Conservation (phyloP, 2,329 filamentous ascomycete genomes). For the Apiospora arundinis region DNA sequence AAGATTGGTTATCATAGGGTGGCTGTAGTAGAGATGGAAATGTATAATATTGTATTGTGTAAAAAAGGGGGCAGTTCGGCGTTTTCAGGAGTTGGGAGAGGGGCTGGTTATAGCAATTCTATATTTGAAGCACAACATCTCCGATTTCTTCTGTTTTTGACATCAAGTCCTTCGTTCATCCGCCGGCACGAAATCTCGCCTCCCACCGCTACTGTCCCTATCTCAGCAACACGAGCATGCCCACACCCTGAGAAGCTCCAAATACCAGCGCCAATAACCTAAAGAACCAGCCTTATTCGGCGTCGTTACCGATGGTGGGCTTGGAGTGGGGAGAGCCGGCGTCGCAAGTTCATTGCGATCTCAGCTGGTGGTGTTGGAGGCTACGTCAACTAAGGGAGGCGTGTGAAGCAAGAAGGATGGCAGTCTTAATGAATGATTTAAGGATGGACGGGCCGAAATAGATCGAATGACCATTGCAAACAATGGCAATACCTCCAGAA, state of each 20-base stretch:
- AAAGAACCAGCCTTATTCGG: slow-evolving; percentile 22
- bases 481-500: too few species aligned
- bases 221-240: not conserved
- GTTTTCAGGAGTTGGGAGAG: too few species aligned
- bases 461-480: too few species aligned
- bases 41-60: too few species aligned
- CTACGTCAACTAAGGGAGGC: not conserved
- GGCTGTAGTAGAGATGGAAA: not conserved
- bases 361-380: not conserved
- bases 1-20: not conserved
- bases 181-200: too few species aligned
- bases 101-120: too few species aligned
- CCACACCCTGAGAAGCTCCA: not conserved
- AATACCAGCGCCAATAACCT: slow-evolving; percentile 20
- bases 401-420: not conserved
- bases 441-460: too few species aligned
- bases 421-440: too few species aligned
- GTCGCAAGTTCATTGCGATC: not conserved
- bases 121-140: too few species aligned
- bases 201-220: not conserved
- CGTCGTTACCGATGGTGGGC: not conserved
- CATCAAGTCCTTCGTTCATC: too few species aligned
- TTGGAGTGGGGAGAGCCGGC: not conserved
- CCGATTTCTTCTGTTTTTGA: too few species aligned
- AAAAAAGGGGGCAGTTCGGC: too few species aligned